phyloP scores from a whole-genome alignment of 208 protist species.

The Acanthamoeba polyphaga region DNA sequence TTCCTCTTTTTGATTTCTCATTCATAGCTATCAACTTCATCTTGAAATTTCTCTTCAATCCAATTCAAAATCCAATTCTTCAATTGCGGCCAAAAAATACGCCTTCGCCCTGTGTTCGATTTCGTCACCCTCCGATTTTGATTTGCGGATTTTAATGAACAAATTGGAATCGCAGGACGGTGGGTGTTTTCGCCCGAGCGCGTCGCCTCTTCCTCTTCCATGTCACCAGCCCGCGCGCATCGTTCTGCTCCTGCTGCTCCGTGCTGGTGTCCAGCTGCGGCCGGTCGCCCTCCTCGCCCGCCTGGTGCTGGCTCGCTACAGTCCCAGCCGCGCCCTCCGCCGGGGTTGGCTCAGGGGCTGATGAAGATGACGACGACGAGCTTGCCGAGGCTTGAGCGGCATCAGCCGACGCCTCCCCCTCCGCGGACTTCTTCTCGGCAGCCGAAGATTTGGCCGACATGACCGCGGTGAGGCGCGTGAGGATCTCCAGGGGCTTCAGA shows the following conservation, averaged over 20 bases:
- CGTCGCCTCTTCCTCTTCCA: neutral
- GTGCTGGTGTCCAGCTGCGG: neutral
- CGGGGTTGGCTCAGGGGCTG: neutral
- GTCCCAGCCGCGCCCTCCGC: neutral
- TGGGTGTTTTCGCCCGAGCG: conserved; percentile 6
- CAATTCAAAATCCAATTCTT: neutral
- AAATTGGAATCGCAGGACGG: neutral
- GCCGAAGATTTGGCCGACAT: conserved; percentile 61
- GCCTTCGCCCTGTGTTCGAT: neutral
- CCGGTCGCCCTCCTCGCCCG: neutral
- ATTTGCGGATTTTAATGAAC: neutral
- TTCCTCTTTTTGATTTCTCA: neutral
- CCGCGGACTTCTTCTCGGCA: neutral
- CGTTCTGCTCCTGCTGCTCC: neutral
- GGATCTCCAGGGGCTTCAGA: conserved; percentile 51
- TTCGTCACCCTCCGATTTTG: neutral
- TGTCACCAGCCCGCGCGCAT: neutral
- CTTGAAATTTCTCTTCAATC: neutral
- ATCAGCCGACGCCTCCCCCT: neutral
- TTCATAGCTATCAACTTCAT: too few relatives aligned
- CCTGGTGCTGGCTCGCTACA: neutral
- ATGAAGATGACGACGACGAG: neutral
- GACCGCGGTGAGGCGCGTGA: conserved; percentile 62
- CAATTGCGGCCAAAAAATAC: too few relatives aligned
- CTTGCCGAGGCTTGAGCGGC: neutral